Evolutionary conservation across 2,329 filamentous ascomycete species (phyloP).

Genomic region (Dryadomyces quercus-mongolicae): DNA sequence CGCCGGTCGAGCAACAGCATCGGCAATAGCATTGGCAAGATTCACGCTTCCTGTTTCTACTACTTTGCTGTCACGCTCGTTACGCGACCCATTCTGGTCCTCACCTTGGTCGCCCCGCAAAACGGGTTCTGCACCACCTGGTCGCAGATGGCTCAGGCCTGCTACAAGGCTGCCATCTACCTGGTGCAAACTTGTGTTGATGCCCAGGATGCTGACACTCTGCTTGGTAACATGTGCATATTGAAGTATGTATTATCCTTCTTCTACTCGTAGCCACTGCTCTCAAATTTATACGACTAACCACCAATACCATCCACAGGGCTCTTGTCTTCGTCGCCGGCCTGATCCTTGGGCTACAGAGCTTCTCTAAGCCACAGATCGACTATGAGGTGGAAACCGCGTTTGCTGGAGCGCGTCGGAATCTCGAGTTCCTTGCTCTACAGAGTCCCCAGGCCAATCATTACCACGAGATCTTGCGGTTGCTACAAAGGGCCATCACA

Average conservation of each 20-base stretch:
- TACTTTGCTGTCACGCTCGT: constrained; percentile 14
- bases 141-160: constrained; percentile 10
- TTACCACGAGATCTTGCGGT: constrained; percentile 11
- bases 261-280: background rate
- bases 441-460: constrained; percentile 12
- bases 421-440: constrained; percentile 3
- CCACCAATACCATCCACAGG: constrained; percentile 17
- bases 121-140: constrained; percentile 2
- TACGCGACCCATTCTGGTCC: constrained; percentile 11
- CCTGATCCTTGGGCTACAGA: constrained; percentile 38
- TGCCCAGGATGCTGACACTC: constrained; percentile 7
- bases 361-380: constrained; percentile 1
- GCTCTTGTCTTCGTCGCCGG: constrained; percentile 44
- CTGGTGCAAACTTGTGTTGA: constrained; percentile 13
- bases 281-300: background rate
- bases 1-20: background rate
- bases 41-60: constrained; percentile 12
- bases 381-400: constrained; percentile 10
- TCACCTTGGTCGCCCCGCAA: constrained; percentile 1
- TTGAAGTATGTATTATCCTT: background rate
- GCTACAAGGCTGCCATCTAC: constrained; percentile 11
- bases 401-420: constrained; percentile 9
- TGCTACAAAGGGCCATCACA: constrained; percentile 11
- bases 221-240: constrained; percentile 10
- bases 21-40: constrained; percentile 6